Conservation (phyloP, 345 rosid species). For the Eucalyptus cloeziana region DNA sequence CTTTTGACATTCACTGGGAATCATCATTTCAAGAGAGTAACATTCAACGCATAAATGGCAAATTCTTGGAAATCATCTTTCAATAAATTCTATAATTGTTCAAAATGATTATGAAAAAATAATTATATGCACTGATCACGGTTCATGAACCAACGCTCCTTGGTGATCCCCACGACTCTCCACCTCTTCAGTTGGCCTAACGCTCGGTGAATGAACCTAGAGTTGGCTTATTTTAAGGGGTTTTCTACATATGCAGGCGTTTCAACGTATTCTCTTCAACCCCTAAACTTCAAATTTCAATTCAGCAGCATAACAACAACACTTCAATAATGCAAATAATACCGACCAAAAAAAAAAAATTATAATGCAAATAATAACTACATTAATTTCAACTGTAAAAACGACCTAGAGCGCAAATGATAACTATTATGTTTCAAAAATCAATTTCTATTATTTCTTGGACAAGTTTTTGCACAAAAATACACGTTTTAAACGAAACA, state of each 20-base stretch:
- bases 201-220: neutral
- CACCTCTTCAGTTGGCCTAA: neutral
- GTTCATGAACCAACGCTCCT: neutral
- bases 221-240: too few relatives aligned
- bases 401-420: fast-evolving
- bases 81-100: neutral
- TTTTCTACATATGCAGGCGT: too few relatives aligned
- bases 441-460: fast-evolving
- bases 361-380: too few relatives aligned
- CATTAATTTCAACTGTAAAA: too few relatives aligned
- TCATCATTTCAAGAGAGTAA: neutral
- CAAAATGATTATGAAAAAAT: neutral
- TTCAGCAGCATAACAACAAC: too few relatives aligned
- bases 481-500: too few relatives aligned
- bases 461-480: fast-evolving
- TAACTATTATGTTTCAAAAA: too few relatives aligned
- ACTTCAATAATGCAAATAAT: too few relatives aligned
- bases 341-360: too few relatives aligned
- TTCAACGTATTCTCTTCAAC: too few relatives aligned
- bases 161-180: neutral
- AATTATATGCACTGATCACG: neutral
- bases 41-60: neutral
- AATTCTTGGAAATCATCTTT: neutral
- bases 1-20: neutral
- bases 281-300: too few relatives aligned